A percentile compares a stretch with the other conserved stretches of the same genome.
These are phyloP conservation scores for Coniferiporia sulphurascens DNA, from an alignment of 1,284 basidiomycete species.

Conservation along the genomic window DNA sequence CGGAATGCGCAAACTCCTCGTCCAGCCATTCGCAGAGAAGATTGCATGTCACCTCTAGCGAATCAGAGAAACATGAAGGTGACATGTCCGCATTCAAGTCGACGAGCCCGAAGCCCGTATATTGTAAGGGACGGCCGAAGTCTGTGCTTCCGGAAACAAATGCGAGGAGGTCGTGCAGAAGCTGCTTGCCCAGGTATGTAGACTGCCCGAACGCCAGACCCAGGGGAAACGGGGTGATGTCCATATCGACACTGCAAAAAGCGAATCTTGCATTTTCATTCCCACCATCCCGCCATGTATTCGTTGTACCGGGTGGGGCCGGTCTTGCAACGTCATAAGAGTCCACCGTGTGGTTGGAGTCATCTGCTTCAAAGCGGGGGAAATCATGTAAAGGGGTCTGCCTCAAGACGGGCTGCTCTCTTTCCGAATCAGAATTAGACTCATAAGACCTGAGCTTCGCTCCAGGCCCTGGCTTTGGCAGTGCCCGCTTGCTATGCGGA, in stretches of 20 bases:
- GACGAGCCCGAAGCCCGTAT: constrained; percentile 32
- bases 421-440: background rate
- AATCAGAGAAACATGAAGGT: constrained; percentile 32
- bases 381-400: constrained; percentile 12
- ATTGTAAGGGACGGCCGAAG: constrained; percentile 26
- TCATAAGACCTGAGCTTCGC: background rate
- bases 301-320: background rate
- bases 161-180: constrained; percentile 49
- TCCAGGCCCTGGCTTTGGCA: constrained; percentile 11
- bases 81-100: constrained; percentile 38
- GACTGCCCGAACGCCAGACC: constrained; percentile 44
- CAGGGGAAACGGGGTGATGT: constrained; percentile 42
- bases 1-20: constrained; percentile 9
- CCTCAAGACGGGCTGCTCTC: background rate
- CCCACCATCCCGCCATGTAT: background rate
- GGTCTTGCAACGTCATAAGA: background rate
- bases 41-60: constrained; percentile 42
- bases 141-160: constrained; percentile 28
- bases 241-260: constrained; percentile 41
- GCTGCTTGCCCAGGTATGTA: constrained; percentile 53
- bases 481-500: constrained; percentile 11
- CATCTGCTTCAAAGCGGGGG: background rate
- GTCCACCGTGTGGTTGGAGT: background rate
- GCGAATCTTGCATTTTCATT: constrained; percentile 10
- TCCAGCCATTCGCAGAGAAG: constrained; percentile 29